Conservation (phyloP, 345 rosid species). For the Viola odorata region DNA sequence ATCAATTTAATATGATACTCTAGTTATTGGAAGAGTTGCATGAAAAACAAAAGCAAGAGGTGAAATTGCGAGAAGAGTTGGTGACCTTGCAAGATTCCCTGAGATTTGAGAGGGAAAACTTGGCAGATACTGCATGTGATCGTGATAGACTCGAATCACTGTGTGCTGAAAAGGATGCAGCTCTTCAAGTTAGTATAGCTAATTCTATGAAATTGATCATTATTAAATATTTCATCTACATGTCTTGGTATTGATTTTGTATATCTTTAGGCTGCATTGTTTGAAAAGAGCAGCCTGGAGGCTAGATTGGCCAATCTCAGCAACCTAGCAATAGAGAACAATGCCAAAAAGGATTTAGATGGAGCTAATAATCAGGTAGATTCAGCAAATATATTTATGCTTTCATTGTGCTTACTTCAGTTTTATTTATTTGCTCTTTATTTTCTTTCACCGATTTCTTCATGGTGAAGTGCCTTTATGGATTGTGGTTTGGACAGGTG, state of each 20-base stretch:
- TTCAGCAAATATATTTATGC: not conserved
- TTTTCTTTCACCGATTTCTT: not conserved
- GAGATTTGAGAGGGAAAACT: constrained; percentile 57
- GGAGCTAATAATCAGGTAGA: constrained; percentile 57
- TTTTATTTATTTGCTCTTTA: not conserved
- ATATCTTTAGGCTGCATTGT: constrained; percentile 44
- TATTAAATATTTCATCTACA: not conserved
- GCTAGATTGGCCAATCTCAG: constrained; percentile 42
- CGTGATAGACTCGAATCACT: constrained; percentile 48
- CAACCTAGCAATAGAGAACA: constrained; percentile 35
- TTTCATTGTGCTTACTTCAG: not conserved
- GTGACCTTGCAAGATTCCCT: constrained; percentile 49
- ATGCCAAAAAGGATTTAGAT: constrained; percentile 33
- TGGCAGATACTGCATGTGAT: constrained; percentile 44
- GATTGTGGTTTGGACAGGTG: constrained; percentile 32
- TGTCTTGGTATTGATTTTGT: constrained; percentile 10
- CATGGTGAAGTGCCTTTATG: constrained; percentile 12
- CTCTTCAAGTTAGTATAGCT: constrained; percentile 51
- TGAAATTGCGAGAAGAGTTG: constrained; percentile 60
- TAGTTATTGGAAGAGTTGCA: constrained; percentile 70
- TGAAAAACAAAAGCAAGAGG: constrained; percentile 57
- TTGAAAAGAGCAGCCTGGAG: constrained; percentile 61
- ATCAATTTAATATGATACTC: constrained; percentile 15
- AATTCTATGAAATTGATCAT: constrained; percentile 7
- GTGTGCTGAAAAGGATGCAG: constrained; percentile 61